Conservation (phyloP, 768 basidiomycete species). For the Phlegmacium glaucopus region DNA sequence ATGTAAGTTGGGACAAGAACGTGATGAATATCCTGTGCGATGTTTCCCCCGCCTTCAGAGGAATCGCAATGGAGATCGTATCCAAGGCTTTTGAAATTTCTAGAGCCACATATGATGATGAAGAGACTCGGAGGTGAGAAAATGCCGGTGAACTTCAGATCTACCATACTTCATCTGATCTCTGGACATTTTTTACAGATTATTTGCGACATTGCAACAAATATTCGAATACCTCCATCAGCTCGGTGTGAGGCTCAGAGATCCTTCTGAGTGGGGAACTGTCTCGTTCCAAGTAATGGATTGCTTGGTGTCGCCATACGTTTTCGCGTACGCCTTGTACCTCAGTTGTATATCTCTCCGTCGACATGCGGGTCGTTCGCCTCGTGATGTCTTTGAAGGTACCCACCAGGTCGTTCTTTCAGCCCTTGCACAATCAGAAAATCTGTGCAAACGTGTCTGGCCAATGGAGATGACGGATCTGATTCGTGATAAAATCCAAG, state of each 20-base stretch:
- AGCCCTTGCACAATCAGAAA: conserved; percentile 19
- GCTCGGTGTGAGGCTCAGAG: conserved; percentile 21
- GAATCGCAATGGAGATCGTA: conserved; percentile 30
- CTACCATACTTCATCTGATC: background rate
- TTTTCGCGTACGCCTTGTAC: conserved; percentile 29
- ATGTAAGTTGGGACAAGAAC: conserved; percentile 32
- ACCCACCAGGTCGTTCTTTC: conserved; percentile 26
- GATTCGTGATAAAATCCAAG: conserved; percentile 17
- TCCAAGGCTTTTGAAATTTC: conserved; percentile 30
- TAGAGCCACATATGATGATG: conserved; percentile 9
- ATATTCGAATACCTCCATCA: conserved; percentile 21
- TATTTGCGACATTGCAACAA: conserved; percentile 11
- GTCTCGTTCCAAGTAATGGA: conserved; percentile 20
- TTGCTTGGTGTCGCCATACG: conserved; percentile 20
- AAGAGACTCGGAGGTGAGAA: conserved; percentile 17
- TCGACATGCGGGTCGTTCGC: conserved; percentile 17
- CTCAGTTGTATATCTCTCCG: conserved; percentile 27
- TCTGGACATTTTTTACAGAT: conserved; percentile 1
- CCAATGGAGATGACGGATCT: conserved; percentile 23
- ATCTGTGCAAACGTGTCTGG: conserved; percentile 21
- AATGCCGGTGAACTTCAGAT: background rate
- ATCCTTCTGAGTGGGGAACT: conserved; percentile 17
- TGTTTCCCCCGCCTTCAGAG: conserved; percentile 31
- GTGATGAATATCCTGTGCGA: conserved; percentile 27
- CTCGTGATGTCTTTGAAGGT: conserved; percentile 18